These are phyloP conservation scores for Teunomyces cretensis DNA, from an alignment of 805 yeast genomes.

Conservation along the genomic window DNA sequence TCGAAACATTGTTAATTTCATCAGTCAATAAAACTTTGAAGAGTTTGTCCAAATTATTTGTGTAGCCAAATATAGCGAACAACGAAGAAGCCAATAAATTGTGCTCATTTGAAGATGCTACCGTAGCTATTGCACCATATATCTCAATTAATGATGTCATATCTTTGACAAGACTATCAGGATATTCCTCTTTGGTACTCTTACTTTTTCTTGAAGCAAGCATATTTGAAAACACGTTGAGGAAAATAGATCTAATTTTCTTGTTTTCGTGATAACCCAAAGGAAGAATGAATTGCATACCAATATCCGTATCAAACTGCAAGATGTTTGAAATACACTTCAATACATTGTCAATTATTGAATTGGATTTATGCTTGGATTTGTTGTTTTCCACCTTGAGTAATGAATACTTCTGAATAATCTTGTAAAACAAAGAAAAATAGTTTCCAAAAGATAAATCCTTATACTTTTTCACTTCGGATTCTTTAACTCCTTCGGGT, in stretches of 20 bases:
- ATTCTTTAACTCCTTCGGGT: slow-evolving; percentile 54
- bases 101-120: slow-evolving; percentile 68
- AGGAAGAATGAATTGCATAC: slow-evolving; percentile 72
- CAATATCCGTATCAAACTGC: slow-evolving; percentile 72
- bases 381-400: slow-evolving; percentile 16
- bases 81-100: slow-evolving; percentile 69
- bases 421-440: slow-evolving; percentile 59
- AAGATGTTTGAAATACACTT: slow-evolving; percentile 66
- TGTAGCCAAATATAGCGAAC: slow-evolving; percentile 50
- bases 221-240: slow-evolving; percentile 75
- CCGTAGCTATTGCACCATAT: slow-evolving; percentile 52
- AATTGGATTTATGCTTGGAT: slow-evolving; percentile 53
- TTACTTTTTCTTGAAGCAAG: slow-evolving; percentile 34
- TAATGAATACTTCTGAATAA: slow-evolving; percentile 46
- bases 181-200: slow-evolving; percentile 25
- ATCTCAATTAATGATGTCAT: slow-evolving; percentile 42
- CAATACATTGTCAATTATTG: slow-evolving; percentile 62
- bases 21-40: slow-evolving; percentile 55
- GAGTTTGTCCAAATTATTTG: slow-evolving; percentile 38
- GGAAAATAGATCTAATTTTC: slow-evolving; percentile 66
- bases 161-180: slow-evolving; percentile 22
- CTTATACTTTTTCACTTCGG: slow-evolving; percentile 53
- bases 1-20: slow-evolving; percentile 60
- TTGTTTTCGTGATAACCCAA: slow-evolving; percentile 72
- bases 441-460: slow-evolving; percentile 67